phyloP scores from a whole-genome alignment of 1,139 yeast species.

The Saccharomyces pastorianus region DNA sequence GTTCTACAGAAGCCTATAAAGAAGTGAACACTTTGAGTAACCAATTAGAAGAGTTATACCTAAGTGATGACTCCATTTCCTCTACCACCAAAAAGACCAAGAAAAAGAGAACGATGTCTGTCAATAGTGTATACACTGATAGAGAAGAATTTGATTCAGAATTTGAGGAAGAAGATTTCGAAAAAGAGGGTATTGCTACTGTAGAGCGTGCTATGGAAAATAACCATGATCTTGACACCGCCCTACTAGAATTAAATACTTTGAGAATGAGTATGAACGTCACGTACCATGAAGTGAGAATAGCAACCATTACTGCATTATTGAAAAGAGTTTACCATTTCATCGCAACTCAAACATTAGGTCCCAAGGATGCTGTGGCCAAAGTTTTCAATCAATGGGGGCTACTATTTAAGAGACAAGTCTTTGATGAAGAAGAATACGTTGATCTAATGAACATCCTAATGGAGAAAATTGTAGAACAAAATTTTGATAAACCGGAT shows the following conservation, averaged over 20 bases:
- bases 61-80: slow-evolving; percentile 76
- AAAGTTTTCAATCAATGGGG: slow-evolving; percentile 80
- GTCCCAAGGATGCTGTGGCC: slow-evolving; percentile 63
- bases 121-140: slow-evolving; percentile 36
- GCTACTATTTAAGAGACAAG: slow-evolving; percentile 66
- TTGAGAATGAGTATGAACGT: slow-evolving; percentile 97
- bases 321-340: slow-evolving; percentile 60
- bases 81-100: slow-evolving; percentile 43
- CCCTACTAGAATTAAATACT: slow-evolving; percentile 83
- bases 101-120: slow-evolving; percentile 41
- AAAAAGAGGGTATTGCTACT: slow-evolving; percentile 83
- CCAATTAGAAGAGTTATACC: slow-evolving; percentile 52
- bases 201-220: slow-evolving; percentile 85
- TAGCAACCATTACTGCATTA: slow-evolving; percentile 70
- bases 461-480: slow-evolving; percentile 28
- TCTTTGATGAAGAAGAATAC: slow-evolving; percentile 71
- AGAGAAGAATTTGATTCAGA: slow-evolving; percentile 29
- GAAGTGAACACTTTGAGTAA: slow-evolving; percentile 39
- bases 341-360: slow-evolving; percentile 65
- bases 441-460: slow-evolving; percentile 60
- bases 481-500: slow-evolving; percentile 28
- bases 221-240: slow-evolving; percentile 88
- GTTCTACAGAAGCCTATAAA: slow-evolving; percentile 29
- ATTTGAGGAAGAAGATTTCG: slow-evolving; percentile 74
- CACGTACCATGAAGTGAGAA: slow-evolving; percentile 83